Base-by-base conservation (phyloP, 345 rosid species). In the Gossypium sturtianum region DNA sequence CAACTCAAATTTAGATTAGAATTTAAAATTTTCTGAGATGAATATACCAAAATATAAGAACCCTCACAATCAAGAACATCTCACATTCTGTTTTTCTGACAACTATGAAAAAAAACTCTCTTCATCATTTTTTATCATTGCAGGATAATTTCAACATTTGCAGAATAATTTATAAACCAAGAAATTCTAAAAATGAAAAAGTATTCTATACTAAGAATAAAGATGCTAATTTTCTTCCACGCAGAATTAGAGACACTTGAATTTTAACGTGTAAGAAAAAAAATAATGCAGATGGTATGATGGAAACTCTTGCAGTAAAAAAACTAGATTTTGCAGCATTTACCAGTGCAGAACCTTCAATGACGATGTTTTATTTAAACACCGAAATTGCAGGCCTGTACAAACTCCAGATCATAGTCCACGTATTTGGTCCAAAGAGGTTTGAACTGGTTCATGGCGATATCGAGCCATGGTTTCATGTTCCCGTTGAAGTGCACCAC, bases 361-460 rank as follows among this genome's bases (percentile, higher is more conserved):
- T 9, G 2, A 13, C 12, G 64, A 25, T 25, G 96, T 66, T 19
- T 22, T 11, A 57, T 64, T 87, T 75, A 94, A 77, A 82, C 80
- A 57, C 93, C 98, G 70, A 94, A 94, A 81, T 94, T 94, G 90
- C 98, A 94, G 52, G 92, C 89, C 83, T 92, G 98, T 69, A 94
- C 89, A 60, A 90, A 91, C 70, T 94, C 98, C 77, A 92, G 66
- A 11, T 93, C 98, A 45, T 86, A 87, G 83, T 95, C 99, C 2
- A 95, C 99, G 12, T 87, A 86, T 76, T 86, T 93, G 6, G 91
- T 86, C 99, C 99, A 95, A 20, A 93, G 90, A 3, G 95, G 93
- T 73, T 88, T 86, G 76, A 91, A 95, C 83, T 90, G 97, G 64
- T 59, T 59, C 64, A 59, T 59, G 41, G 64, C 64, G 13, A 59